Conservation (phyloP, 176 grass and related monocot genomes). For the Musa troglodytarum region DNA sequence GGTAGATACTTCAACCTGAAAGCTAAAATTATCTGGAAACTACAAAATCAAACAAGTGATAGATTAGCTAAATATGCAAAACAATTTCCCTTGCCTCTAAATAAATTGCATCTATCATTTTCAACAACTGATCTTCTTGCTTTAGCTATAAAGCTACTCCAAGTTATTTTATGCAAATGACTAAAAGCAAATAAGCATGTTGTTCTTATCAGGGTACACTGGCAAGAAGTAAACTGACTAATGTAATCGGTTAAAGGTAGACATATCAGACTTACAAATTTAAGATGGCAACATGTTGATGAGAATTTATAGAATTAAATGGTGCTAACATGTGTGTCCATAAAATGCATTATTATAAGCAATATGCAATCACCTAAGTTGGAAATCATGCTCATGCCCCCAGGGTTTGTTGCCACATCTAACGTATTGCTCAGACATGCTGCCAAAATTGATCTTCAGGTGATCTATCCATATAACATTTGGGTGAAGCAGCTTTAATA, state of each 20-base stretch:
- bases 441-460: slow-evolving; percentile 88
- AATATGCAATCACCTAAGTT: slow-evolving; percentile 64
- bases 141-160: not conserved
- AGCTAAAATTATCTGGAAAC: too few species aligned
- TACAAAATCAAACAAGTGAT: too few species aligned
- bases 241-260: not conserved
- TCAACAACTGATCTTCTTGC: not conserved
- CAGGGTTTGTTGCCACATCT: slow-evolving; percentile 59
- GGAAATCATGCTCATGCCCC: slow-evolving; percentile 88
- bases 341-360: not conserved
- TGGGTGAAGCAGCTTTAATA: slow-evolving; percentile 87
- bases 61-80: not conserved
- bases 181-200: not conserved
- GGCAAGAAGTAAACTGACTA: not conserved
- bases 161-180: not conserved
- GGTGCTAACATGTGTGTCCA: not conserved
- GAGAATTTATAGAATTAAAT: not conserved
- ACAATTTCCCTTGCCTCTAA: not conserved
- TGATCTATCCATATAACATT: slow-evolving; percentile 94
- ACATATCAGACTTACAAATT: not conserved
- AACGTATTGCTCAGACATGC: slow-evolving; percentile 59
- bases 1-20: too few species aligned
- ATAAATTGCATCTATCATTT: not conserved
- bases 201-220: not conserved
- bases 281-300: not conserved